Evolutionary conservation across 1,284 basidiomycete genomes (phyloP), one percentile per base, ranked within the genome.

Genomic region (Malassezia furfur): DNA sequence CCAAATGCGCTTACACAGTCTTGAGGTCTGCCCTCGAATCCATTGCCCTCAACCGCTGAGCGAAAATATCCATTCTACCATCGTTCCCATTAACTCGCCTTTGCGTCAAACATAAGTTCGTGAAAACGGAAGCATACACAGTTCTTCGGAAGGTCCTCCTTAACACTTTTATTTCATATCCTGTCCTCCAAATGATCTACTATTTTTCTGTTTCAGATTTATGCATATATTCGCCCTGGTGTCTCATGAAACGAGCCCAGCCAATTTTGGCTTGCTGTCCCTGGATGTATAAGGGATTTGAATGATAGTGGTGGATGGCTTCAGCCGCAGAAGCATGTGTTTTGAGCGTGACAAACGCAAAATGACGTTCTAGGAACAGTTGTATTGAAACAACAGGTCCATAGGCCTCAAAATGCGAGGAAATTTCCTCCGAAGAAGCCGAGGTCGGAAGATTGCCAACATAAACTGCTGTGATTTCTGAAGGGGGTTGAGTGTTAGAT

Each of bases 401-500:
- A 75, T 91, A 96, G 54, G 87, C 88, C 77, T 91, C 86, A 84
- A 98, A 96, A 55, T 96, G 80, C 6, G 91, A 90, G 65, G 96
- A 88, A 61, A 98, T 83, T 77, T 98, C 94, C 43, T 87, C 86
- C 76, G 93, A 89, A 19, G 89, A 91, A 68, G 86, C 87, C 78
- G 90, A 91, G 2, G 91, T 91, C 57, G 94, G 90, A 59, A 98
- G 82, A 78, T 98, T 98, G 62, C 93, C 93, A 74, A 96, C 91
- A 77, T 98, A 98, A 66, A 98, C 90, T 44, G 93, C 96, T 48
- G 87, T 83, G 78, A 96, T 94, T 78, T 85, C 89, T 35, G 57
- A 85, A 85, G 11, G 57, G 65, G 77, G 90, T 87, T 22, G 11
- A 21, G 89, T 94, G 81, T 96, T 96, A 78, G 91, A 35, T 3